These are phyloP conservation scores for Berberis thunbergii DNA, from an alignment of 164 flowering plant genomes.

Conservation along the genomic window DNA sequence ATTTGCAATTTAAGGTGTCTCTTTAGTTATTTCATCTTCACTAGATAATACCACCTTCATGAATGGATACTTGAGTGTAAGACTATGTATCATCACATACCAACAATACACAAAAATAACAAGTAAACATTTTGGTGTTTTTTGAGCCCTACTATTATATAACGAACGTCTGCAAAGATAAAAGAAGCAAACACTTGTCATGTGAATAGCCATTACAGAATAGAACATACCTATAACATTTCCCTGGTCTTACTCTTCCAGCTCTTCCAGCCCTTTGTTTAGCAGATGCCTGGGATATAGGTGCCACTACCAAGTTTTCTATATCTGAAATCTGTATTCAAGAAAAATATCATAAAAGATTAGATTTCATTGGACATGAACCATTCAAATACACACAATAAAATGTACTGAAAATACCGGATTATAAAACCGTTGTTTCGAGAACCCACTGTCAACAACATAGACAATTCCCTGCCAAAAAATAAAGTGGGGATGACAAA, in stretches of 20 bases:
- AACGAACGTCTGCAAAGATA: neutral
- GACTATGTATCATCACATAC: too few relatives aligned
- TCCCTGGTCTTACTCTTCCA: conserved; percentile 94
- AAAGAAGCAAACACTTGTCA: neutral
- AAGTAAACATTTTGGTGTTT: too few relatives aligned
- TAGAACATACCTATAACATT: conserved; percentile 74
- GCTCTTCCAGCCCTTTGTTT: conserved; percentile 98
- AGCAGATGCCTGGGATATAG: conserved; percentile 95
- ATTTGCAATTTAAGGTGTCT: too few relatives aligned
- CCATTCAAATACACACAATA: neutral
- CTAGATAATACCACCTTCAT: too few relatives aligned
- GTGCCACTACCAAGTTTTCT: conserved; percentile 87
- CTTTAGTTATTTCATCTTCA: too few relatives aligned
- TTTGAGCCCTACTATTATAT: neutral
- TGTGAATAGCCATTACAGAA: neutral
- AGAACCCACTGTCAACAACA: conserved; percentile 96
- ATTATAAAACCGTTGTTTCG: conserved; percentile 92
- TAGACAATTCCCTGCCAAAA: conserved; percentile 79
- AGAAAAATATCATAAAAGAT: neutral
- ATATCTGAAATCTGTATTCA: conserved; percentile 68
- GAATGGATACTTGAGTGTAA: too few relatives aligned
- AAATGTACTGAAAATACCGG: conserved; percentile 46
- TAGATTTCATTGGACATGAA: neutral
- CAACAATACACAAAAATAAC: too few relatives aligned
- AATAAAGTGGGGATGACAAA: neutral